Evolutionary conservation across 2,329 filamentous ascomycete genomes (phyloP).

Genomic region (Coniochaeta pulveracea): DNA sequence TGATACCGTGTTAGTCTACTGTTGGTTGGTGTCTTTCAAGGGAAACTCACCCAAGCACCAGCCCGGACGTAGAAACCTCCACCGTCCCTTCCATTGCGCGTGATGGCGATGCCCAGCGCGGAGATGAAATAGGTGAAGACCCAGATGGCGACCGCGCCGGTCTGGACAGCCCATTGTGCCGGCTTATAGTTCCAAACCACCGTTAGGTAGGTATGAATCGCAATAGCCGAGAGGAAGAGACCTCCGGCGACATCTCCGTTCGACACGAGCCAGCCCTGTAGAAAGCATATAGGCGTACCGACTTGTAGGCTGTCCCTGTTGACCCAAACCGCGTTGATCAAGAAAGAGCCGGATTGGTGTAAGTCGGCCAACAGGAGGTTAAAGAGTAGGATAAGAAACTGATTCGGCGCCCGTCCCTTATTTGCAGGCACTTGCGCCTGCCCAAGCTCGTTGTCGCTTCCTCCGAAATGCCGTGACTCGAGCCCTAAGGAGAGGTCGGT

Average conservation of each 20-base stretch:
- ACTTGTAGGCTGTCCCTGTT: slow-evolving; percentile 34
- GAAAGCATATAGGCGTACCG: slow-evolving; percentile 33
- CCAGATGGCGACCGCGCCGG: slow-evolving; percentile 32
- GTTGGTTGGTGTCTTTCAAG: not conserved
- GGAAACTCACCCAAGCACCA: slow-evolving; percentile 34
- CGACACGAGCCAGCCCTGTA: slow-evolving; percentile 47
- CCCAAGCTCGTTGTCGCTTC: not conserved
- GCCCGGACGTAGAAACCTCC: slow-evolving; percentile 38
- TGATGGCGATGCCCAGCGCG: slow-evolving; percentile 22
- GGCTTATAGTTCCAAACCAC: slow-evolving; percentile 37
- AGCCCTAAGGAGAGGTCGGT: slow-evolving; percentile 17
- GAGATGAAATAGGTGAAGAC: slow-evolving; percentile 34
- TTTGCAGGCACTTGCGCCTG: not conserved
- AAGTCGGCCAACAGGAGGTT: slow-evolving; percentile 49
- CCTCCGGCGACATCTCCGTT: slow-evolving; percentile 45
- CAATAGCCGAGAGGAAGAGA: slow-evolving; percentile 46
- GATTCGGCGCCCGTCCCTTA: slow-evolving; percentile 26
- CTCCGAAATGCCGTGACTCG: slow-evolving; percentile 13
- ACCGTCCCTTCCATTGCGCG: slow-evolving; percentile 13
- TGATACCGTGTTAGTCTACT: slow-evolving; percentile 11
- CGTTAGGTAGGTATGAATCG: slow-evolving; percentile 43
- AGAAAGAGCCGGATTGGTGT: slow-evolving; percentile 42
- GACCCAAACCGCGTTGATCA: slow-evolving; percentile 42
- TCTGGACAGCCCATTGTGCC: slow-evolving; percentile 29
- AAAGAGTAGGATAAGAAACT: slow-evolving; percentile 48